These are phyloP conservation scores for Coemansia sp. DNA, from an alignment of 192 early-diverging fungal genomes.

Conservation along the genomic window DNA sequence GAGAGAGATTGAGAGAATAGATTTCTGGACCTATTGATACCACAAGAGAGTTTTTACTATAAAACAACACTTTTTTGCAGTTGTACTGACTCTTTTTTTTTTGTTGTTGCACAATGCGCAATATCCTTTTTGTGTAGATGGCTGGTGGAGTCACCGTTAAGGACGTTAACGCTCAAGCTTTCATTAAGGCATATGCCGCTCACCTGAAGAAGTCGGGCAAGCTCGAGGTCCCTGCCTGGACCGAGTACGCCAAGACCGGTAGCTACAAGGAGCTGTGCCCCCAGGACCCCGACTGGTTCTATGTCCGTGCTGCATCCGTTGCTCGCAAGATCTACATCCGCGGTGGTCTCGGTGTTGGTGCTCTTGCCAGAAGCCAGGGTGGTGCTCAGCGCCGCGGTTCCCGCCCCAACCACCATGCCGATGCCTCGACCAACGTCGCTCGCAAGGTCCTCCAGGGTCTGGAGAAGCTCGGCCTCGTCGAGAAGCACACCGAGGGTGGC, in stretches of 20 bases:
- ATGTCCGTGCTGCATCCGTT: conserved; percentile 91
- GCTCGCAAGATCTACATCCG: conserved; percentile 99
- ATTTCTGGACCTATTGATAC: too few species aligned
- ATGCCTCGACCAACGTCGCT: conserved; percentile 86
- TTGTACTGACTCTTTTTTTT: not conserved
- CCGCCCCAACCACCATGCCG: conserved; percentile 88
- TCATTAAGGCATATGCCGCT: conserved; percentile 97
- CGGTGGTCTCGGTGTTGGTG: conserved; percentile 88
- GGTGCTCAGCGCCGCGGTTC: conserved; percentile 88
- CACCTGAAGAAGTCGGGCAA: conserved; percentile 99
- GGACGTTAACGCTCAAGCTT: conserved; percentile 94
- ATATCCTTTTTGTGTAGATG: conserved; percentile 33
- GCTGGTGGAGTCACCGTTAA: conserved; percentile 86
- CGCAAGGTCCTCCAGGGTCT: conserved; percentile 97
- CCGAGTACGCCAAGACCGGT: conserved; percentile 98
- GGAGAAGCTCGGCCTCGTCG: conserved; percentile 97
- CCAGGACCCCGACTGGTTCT: conserved; percentile 99
- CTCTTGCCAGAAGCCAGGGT: conserved; percentile 91
- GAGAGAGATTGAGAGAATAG: too few species aligned
- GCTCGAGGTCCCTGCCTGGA: conserved; percentile 98
- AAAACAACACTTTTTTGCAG: not conserved
- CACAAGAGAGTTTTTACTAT: too few species aligned
- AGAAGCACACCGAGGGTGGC: conserved; percentile 90
- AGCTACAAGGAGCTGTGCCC: conserved; percentile 96
- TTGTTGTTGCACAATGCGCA: too few species aligned